Base-by-base conservation (phyloP, 2,329 filamentous ascomycete species). In the Fusarium acutatum region DNA sequence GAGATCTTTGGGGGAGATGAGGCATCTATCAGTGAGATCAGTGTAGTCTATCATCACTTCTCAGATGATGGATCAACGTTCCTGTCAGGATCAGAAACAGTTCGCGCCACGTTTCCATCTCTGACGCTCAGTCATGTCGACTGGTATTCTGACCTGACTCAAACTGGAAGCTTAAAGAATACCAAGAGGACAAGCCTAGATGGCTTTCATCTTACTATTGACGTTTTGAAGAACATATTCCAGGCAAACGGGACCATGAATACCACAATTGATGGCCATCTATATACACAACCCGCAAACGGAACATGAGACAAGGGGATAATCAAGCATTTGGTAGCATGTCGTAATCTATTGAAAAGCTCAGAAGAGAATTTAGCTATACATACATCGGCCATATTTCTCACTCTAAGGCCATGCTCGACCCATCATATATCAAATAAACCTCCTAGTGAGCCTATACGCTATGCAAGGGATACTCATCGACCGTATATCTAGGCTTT, bases 141-240 rank as follows among this genome's bases (percentile, higher is more conserved):
- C 43, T 85, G 83, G 83, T 81, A 74, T 26, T 86, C 83, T 2
- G 77, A 85, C 61, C 65, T 85, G 3, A 72, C 74, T 3, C 79
- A 81, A 28, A 81, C 72, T 3, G 83, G 83, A 0, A 67, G 64
- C 6, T 72, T 70, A 0, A 70, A 72, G 9, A 79, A 74, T 1
- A 82, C 77, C 2, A 86, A 85, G 74, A 81, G 77, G 57, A 86
- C 84, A n/a, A 58, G 67, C 8, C 41, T 34, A 7, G 37, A 26
- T 17, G 63, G 69, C 5, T 72, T 64, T 43, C 59, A 72, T 1
- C 41, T 64, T 2, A 26, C 22, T 1, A 60, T 72, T 24, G 67
- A 72, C 50, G 37, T 71, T n/a, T 34, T 71, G 26, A 60, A 30
- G 11, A 71, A 72, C 24, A 14, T 60, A 13, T 59, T 72, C 13